A percentile compares a stretch with the other conserved stretches of the same genome.
These are phyloP conservation scores for Yarrowia sp. DNA, from an alignment of 805 yeast genomes.

Conservation along the genomic window DNA sequence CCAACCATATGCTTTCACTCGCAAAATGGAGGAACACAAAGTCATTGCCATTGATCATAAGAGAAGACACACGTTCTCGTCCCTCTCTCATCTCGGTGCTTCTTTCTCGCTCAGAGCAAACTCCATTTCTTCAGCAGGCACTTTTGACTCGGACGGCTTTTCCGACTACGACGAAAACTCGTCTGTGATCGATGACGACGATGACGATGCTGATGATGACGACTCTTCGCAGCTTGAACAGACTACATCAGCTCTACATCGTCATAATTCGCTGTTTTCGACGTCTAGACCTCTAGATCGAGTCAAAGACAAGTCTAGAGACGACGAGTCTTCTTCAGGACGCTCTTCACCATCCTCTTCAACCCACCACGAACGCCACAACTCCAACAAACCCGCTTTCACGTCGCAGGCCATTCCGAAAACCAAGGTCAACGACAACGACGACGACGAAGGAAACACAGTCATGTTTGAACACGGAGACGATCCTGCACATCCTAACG, in stretches of 20 bases:
- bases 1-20: not conserved
- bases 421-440: slow-evolving; percentile 35
- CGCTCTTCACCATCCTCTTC: not conserved
- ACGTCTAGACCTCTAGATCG: slow-evolving; percentile 12
- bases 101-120: slow-evolving; percentile 73
- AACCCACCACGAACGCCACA: slow-evolving; percentile 11
- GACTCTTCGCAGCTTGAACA: not conserved
- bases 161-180: slow-evolving; percentile 31
- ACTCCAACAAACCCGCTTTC: slow-evolving; percentile 35
- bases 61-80: slow-evolving; percentile 47
- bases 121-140: slow-evolving; percentile 42
- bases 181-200: slow-evolving; percentile 31
- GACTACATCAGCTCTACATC: slow-evolving; percentile 29
- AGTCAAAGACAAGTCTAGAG: slow-evolving; percentile 1
- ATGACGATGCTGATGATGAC: slow-evolving; percentile 34
- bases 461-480: slow-evolving; percentile 33
- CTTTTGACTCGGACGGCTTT: slow-evolving; percentile 20
- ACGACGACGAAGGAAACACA: slow-evolving; percentile 33
- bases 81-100: slow-evolving; percentile 71
- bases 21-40: slow-evolving; percentile 5
- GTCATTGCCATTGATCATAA: slow-evolving; percentile 28
- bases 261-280: slow-evolving; percentile 21
- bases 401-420: slow-evolving; percentile 37
- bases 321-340: slow-evolving; percentile 12
- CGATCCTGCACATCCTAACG: slow-evolving; percentile 13